A percentile compares a stretch with the other conserved stretches of the same genome.
These are phyloP conservation scores for Wickerhamomyces pijperi DNA, from an alignment of 805 yeast genomes.

Conservation along the genomic window DNA sequence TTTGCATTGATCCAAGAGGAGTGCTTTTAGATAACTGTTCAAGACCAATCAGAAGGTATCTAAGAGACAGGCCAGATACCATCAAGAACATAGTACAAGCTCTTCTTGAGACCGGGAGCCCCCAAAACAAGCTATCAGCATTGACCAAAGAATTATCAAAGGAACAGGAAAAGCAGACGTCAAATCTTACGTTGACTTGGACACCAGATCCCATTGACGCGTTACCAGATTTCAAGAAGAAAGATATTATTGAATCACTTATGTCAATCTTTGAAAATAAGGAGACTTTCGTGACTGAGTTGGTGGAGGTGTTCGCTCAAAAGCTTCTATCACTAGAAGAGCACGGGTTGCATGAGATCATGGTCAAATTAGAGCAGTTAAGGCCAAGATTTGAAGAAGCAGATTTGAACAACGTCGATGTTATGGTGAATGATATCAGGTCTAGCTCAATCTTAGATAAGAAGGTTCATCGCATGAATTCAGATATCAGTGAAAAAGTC, in stretches of 20 bases:
- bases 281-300: conserved; percentile 53
- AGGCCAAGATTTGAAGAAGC: conserved; percentile 56
- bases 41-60: conserved; percentile 60
- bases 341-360: conserved; percentile 30
- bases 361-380: conserved; percentile 36
- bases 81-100: conserved; percentile 63
- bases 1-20: conserved; percentile 78
- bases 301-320: conserved; percentile 48
- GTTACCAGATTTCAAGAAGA: conserved; percentile 66
- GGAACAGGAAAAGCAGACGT: conserved; percentile 10
- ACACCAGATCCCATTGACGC: conserved; percentile 84
- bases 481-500: conserved; percentile 19
- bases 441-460: conserved; percentile 40
- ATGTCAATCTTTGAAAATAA: conserved; percentile 65
- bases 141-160: conserved; percentile 40
- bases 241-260: conserved; percentile 62
- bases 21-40: conserved; percentile 71
- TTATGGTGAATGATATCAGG: conserved; percentile 69
- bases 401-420: conserved; percentile 60
- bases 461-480: conserved; percentile 20
- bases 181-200: conserved; percentile 39
- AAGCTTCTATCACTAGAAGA: conserved; percentile 28
- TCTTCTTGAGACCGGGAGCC: conserved; percentile 31
- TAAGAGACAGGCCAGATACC: conserved; percentile 67
- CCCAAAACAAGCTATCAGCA: conserved; percentile 26